Base-by-base conservation (phyloP, 2,329 filamentous ascomycete species). In the Beauveria sp. region DNA sequence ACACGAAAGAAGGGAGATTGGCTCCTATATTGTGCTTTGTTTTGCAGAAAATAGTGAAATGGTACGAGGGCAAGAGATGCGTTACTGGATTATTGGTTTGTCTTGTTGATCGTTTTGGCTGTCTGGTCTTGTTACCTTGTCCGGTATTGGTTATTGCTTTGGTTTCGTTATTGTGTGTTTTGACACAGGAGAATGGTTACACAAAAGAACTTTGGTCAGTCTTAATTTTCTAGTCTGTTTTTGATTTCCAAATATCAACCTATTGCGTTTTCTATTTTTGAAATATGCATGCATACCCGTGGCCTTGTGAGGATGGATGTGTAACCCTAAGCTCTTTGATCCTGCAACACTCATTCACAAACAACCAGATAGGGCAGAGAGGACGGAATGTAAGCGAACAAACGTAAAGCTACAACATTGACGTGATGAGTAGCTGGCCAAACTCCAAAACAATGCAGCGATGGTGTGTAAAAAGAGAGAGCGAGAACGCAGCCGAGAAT, bases 131-230 rank as follows among this genome's bases (percentile, higher is more conserved):
- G 28, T 20, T 28, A 2, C 28, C 16, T 28, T 54, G 4, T 54
- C 37, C 50, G 26, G 40, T 54, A 24, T 46, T 53, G 9, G 20
- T 44, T 53, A 37, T 37, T 40, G 34, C 55, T 46, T 46, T 43
- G 30, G 20, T 48, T 30, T 44, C 41, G 47, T n/a, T 30, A 24
- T 34, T 54, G 9, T 61, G 41, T 54, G 58, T 60, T 55, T 54
- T 30, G 22, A 43, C 34, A 53, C 28, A 34, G 58, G 58, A 61
- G 50, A 61, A 61, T 61, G 58, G 58, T 61, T 61, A 61, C 51
- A 61, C 43, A 61, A 61, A 61, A 61, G 58, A 61, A 61, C 41
- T 30, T n/a, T 16, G 58, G 58, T 44, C 30, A 55, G 43, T 61
- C 34, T 37, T 37, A 37, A 6, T 22, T 37, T 52, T 28, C 30